Evolutionary conservation across 352 stramenopile species (phyloP).

Genomic region (Globisporangium spiculum): DNA sequence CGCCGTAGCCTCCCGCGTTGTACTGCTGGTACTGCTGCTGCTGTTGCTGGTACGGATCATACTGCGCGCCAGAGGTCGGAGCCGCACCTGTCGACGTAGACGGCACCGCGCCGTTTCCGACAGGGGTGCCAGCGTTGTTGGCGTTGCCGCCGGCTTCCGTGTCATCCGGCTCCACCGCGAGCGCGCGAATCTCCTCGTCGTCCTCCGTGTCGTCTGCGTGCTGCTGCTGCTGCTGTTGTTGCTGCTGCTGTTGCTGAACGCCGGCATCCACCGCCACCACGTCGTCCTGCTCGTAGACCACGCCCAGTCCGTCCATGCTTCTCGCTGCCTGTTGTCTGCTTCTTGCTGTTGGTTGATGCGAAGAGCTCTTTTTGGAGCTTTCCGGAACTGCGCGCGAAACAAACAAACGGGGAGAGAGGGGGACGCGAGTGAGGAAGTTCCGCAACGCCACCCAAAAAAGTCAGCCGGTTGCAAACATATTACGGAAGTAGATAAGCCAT

Average conservation of each 20-base stretch:
- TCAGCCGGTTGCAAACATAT: background rate
- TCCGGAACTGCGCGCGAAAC: background rate
- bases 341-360: background rate
- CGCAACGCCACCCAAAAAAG: background rate
- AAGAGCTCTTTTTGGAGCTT: conserved; percentile 3
- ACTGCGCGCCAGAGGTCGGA: conserved; percentile 11
- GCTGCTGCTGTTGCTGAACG: conserved; percentile 6
- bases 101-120: background rate
- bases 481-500: background rate
- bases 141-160: conserved; percentile 20
- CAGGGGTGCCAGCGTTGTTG: conserved; percentile 10
- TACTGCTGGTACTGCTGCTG: conserved; percentile 26
- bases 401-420: conserved; percentile 4
- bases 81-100: background rate
- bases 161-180: conserved; percentile 62
- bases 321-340: background rate
- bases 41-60: conserved; percentile 42
- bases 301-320: conserved; percentile 62
- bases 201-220: conserved; percentile 34
- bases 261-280: conserved; percentile 29
- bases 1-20: conserved; percentile 30
- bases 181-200: conserved; percentile 65
- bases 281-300: conserved; percentile 80
- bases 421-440: background rate
- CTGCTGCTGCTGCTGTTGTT: conserved; percentile 8